Evolutionary conservation across 148 eudicot species (phyloP).

Genomic region (Cornus kousa): DNA sequence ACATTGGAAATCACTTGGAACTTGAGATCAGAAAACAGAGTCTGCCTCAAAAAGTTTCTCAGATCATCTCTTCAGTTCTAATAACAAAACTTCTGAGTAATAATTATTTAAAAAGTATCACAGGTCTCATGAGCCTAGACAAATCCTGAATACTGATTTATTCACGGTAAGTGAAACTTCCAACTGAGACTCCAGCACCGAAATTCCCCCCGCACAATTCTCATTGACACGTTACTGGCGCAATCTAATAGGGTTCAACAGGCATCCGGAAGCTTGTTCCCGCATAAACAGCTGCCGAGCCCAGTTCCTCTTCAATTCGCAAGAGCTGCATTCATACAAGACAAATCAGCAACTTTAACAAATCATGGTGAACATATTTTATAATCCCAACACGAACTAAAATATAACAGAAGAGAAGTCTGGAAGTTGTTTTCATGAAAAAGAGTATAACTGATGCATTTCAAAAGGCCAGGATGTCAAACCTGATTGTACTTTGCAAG

Average conservation of each 20-base stretch:
- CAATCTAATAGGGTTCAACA: constrained; percentile 73
- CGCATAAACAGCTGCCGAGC: constrained; percentile 86
- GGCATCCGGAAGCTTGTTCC: constrained; percentile 86
- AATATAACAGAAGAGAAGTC: neutral
- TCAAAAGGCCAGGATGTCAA: neutral
- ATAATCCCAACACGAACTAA: neutral
- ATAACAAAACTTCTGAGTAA: neutral
- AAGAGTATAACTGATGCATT: no score
- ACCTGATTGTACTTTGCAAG: constrained; percentile 39
- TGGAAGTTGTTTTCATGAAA: neutral
- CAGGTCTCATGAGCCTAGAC: neutral
- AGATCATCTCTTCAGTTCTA: neutral
- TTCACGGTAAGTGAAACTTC: constrained; percentile 6
- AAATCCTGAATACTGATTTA: neutral
- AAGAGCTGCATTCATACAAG: constrained; percentile 39
- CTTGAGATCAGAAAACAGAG: neutral
- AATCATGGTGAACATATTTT: neutral
- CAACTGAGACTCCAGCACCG: neutral
- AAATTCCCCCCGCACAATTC: neutral
- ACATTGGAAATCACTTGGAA: neutral
- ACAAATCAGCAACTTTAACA: neutral
- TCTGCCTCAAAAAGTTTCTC: constrained; percentile 16
- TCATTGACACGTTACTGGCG: neutral
- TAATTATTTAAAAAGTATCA: constrained; percentile 14
- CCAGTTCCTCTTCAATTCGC: constrained; percentile 98